Conservation (phyloP, 2,329 filamentous ascomycete genomes). For the Colletotrichum musae region DNA sequence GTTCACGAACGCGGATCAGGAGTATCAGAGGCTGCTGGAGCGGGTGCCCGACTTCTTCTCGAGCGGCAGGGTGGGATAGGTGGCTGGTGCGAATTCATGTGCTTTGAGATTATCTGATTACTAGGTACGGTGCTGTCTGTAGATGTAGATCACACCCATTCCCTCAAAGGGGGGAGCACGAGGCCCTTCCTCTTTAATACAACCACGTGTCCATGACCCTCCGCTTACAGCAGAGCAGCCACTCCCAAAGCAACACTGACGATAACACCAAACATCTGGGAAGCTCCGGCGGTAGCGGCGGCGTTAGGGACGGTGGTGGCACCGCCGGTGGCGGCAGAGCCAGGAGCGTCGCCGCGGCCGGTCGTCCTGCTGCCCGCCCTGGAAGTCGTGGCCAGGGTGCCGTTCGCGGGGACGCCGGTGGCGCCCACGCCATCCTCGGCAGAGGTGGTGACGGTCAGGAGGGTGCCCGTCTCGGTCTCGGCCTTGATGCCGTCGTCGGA, state of each 20-base stretch:
- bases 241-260: conserved; percentile 22
- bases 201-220: background rate
- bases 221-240: conserved; percentile 16
- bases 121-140: conserved; percentile 2
- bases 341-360: background rate
- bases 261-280: conserved; percentile 15
- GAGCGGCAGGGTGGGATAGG: background rate
- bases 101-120: conserved; percentile 11
- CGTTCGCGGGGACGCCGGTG: background rate
- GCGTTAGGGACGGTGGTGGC: conserved; percentile 10
- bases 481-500: background rate
- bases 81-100: background rate
- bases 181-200: background rate
- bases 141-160: background rate
- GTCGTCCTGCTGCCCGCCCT: background rate
- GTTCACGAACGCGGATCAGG: conserved; percentile 45
- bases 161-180: background rate
- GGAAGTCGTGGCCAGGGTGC: background rate
- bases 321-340: background rate
- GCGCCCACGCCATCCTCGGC: background rate
- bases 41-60: conserved; percentile 44
- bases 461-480: conserved; percentile 9
- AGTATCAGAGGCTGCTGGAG: conserved; percentile 46
- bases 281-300: background rate
- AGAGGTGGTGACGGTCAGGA: conserved; percentile 9